These are phyloP conservation scores for Ophiobolus disseminans DNA, from an alignment of 2,329 filamentous ascomycete species.

Conservation along the genomic window DNA sequence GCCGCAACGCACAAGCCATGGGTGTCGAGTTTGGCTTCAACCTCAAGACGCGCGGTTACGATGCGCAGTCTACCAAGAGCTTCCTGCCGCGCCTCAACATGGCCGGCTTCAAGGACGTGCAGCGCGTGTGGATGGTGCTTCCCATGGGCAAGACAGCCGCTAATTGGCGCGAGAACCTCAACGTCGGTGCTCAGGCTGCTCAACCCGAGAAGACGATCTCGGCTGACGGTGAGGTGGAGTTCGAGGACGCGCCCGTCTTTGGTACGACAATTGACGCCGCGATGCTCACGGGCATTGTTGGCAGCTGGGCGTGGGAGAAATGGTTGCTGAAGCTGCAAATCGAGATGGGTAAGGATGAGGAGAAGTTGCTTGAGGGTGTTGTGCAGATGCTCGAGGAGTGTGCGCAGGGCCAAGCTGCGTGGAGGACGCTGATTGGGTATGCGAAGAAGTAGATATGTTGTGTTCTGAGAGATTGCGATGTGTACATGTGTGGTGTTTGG, in stretches of 20 bases:
- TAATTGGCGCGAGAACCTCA: constrained; percentile 47
- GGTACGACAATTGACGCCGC: constrained; percentile 70
- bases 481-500: constrained; percentile 7
- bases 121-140: constrained; percentile 86
- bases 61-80: constrained; percentile 79
- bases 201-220: constrained; percentile 47
- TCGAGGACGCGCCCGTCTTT: constrained; percentile 35
- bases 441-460: constrained; percentile 46
- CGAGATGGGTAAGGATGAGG: constrained; percentile 76
- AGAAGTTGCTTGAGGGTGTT: constrained; percentile 62
- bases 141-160: constrained; percentile 71
- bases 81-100: constrained; percentile 78
- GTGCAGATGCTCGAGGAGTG: constrained; percentile 67
- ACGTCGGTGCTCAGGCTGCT: constrained; percentile 40
- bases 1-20: constrained; percentile 78
- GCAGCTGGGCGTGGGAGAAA: constrained; percentile 92
- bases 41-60: constrained; percentile 88
- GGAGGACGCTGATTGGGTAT: constrained; percentile 65
- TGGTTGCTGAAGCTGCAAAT: constrained; percentile 90
- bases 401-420: constrained; percentile 63
- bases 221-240: constrained; percentile 41
- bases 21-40: constrained; percentile 92
- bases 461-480: constrained; percentile 32
- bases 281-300: constrained; percentile 79
- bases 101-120: constrained; percentile 79